Percentiles rank a stretch among this genome's conserved stretches.
These are phyloP conservation scores for Fibroporia radiculosa DNA, from an alignment of 768 basidiomycete species.

Conservation along the genomic window DNA sequence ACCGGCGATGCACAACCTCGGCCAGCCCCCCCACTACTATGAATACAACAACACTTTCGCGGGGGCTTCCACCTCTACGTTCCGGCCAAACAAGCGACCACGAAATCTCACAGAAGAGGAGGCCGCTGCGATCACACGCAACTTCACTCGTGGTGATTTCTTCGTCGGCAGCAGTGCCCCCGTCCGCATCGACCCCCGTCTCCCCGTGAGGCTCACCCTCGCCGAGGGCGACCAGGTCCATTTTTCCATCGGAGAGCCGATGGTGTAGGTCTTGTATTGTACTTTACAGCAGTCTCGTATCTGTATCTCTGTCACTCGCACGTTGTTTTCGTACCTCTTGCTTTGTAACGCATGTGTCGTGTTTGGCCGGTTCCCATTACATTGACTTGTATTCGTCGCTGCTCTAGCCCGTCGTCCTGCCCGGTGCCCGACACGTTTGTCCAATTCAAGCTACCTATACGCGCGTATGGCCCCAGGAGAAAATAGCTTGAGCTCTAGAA, in stretches of 20 bases:
- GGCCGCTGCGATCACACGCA: conserved; percentile 75
- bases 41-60: conserved; percentile 54
- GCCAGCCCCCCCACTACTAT: conserved; percentile 64
- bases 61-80: conserved; percentile 65
- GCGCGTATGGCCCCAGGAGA: too few species aligned
- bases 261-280: conserved; percentile 25
- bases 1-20: conserved; percentile 32
- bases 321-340: too few species aligned
- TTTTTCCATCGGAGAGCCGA: conserved; percentile 44
- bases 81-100: conserved; percentile 74
- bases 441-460: too few species aligned
- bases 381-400: too few species aligned
- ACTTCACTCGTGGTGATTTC: conserved; percentile 76
- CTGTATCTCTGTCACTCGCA: too few species aligned
- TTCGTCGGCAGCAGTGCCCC: conserved; percentile 76
- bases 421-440: too few species aligned
- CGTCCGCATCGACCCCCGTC: conserved; percentile 73
- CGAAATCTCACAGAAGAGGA: conserved; percentile 79
- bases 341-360: too few species aligned
- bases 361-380: too few species aligned
- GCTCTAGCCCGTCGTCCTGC: too few species aligned
- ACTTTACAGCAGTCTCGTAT: conserved; percentile 9
- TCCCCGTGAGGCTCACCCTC: conserved; percentile 72
- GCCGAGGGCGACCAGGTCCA: conserved; percentile 82
- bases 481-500: too few species aligned